Conservation (phyloP, 306 rosid genomes). For the Coriaria nepalensis region DNA sequence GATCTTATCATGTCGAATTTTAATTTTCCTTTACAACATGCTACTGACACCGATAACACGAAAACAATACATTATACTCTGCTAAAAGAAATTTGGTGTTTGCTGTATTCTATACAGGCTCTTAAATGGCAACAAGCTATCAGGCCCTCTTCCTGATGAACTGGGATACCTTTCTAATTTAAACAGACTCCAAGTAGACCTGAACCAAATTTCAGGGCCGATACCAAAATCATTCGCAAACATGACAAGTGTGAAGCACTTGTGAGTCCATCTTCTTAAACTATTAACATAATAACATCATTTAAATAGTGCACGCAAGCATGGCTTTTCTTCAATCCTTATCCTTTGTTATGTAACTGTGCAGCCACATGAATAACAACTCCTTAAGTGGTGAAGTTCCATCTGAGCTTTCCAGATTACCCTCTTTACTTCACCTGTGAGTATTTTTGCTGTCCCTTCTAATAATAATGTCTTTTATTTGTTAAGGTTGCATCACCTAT, state of each 20-base stretch:
- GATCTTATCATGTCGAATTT: neutral
- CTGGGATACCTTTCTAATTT: constrained; percentile 33
- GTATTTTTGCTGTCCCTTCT: constrained; percentile 6
- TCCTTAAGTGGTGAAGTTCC: constrained; percentile 36
- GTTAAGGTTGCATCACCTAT: no score
- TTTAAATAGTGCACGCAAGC: neutral
- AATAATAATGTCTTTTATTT: no score
- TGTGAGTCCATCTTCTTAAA: constrained; percentile 21
- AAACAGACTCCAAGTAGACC: constrained; percentile 32
- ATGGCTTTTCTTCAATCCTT: neutral
- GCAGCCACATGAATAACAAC: constrained; percentile 49
- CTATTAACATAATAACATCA: no score
- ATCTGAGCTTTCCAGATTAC: constrained; percentile 23
- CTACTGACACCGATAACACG: no score
- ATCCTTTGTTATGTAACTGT: neutral
- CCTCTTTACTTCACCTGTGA: constrained; percentile 27
- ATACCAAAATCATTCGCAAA: constrained; percentile 33
- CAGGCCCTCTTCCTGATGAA: constrained; percentile 38
- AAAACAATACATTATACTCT: no score
- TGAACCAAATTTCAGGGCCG: constrained; percentile 29
- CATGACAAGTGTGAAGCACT: constrained; percentile 18
- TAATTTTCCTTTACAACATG: no score
- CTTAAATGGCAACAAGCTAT: constrained; percentile 31
- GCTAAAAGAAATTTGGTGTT: neutral
- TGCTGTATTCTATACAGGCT: constrained; percentile 22